Evolutionary conservation across 768 basidiomycete species (phyloP).

Genomic region (Suillus hirtellus): DNA sequence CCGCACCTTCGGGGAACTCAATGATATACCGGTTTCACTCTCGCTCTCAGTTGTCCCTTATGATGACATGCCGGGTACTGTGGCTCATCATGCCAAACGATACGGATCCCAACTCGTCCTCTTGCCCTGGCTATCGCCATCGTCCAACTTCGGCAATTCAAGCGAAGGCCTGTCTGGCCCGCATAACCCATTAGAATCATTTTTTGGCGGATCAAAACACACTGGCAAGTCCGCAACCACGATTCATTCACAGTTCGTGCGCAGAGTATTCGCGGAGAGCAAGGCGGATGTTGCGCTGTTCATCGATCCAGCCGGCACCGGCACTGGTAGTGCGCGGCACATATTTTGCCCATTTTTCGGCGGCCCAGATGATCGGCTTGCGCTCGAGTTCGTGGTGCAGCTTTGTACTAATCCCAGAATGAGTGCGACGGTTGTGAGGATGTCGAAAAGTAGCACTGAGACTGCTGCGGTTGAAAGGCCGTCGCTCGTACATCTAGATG

Average conservation of each 20-base stretch:
- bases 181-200: slow-evolving; percentile 60
- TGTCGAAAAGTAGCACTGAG: slow-evolving; percentile 39
- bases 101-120: slow-evolving; percentile 72
- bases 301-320: slow-evolving; percentile 61
- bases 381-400: slow-evolving; percentile 80
- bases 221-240: slow-evolving; percentile 53
- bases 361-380: slow-evolving; percentile 90
- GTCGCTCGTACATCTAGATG: slow-evolving; percentile 57
- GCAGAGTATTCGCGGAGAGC: slow-evolving; percentile 74
- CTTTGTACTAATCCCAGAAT: slow-evolving; percentile 62
- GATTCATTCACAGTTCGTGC: slow-evolving; percentile 81
- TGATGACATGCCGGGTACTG: slow-evolving; percentile 68
- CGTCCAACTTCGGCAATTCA: slow-evolving; percentile 26
- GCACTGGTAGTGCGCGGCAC: slow-evolving; percentile 46
- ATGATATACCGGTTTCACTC: slow-evolving; percentile 63
- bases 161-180: slow-evolving; percentile 27
- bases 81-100: slow-evolving; percentile 59
- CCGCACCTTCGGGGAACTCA: slow-evolving; percentile 75
- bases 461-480: slow-evolving; percentile 60
- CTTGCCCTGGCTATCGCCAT: slow-evolving; percentile 74
- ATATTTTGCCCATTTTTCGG: slow-evolving; percentile 91
- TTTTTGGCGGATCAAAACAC: slow-evolving; percentile 59
- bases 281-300: slow-evolving; percentile 82
- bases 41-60: slow-evolving; percentile 75
- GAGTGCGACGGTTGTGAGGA: slow-evolving; percentile 71